A percentile compares a stretch with the other conserved stretches of the same genome.
These are phyloP conservation scores for Chloris gayana DNA, from an alignment of 176 grass and related monocot genomes.

Conservation along the genomic window DNA sequence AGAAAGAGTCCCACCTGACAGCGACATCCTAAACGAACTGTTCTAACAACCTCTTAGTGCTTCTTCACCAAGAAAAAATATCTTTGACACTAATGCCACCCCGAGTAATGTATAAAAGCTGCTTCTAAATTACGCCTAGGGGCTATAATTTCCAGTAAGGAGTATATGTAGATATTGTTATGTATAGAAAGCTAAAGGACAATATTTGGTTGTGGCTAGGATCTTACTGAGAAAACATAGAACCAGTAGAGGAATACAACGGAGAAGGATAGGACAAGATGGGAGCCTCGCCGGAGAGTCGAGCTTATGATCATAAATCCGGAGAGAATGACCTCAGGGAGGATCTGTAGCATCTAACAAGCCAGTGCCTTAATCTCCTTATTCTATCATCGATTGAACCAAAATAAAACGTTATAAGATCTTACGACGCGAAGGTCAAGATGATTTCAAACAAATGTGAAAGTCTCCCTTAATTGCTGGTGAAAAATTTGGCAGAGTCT, in stretches of 20 bases:
- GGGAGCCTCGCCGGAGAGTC: slow-evolving; percentile 61
- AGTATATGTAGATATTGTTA: not conserved
- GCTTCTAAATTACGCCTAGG: not conserved
- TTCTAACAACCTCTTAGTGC: not conserved
- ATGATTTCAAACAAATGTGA: not conserved
- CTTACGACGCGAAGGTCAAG: not conserved
- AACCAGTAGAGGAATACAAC: slow-evolving; percentile 96
- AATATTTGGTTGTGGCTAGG: slow-evolving; percentile 3
- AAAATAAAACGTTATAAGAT: not conserved
- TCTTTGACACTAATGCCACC: not conserved
- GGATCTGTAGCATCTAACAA: slow-evolving; percentile 61
- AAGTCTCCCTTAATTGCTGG: not conserved
- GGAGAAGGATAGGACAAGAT: slow-evolving; percentile 94
- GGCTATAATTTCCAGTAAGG: slow-evolving; percentile 22
- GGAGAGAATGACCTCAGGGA: slow-evolving; percentile 48
- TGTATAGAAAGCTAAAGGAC: not conserved
- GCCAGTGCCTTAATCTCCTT: slow-evolving; percentile 9
- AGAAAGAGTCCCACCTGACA: slow-evolving; percentile 37
- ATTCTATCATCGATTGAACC: slow-evolving; percentile 35
- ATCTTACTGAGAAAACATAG: slow-evolving; percentile 75
- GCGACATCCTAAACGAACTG: not conserved
- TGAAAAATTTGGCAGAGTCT: slow-evolving; percentile 19
- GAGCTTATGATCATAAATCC: slow-evolving; percentile 65
- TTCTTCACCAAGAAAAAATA: not conserved
- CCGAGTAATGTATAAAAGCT: not conserved